Evolutionary conservation across 1,284 basidiomycete genomes (phyloP).

Genomic region (Ceratobasidium sp.): DNA sequence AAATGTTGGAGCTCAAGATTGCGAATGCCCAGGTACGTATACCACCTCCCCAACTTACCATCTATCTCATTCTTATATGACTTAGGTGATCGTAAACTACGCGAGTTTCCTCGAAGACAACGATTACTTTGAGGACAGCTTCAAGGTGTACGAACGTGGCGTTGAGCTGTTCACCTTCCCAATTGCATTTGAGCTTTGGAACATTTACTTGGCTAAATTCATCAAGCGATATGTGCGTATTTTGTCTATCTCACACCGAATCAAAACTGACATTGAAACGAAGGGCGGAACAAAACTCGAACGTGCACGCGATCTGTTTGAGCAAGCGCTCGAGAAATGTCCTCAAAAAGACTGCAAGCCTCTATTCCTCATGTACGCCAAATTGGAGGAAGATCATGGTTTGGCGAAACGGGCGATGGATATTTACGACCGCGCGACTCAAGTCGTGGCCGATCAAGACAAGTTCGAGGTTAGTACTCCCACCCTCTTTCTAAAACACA

Average conservation of each 20-base stretch:
- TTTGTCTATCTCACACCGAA: not conserved
- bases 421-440: constrained; percentile 92
- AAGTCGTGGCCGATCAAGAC: constrained; percentile 85
- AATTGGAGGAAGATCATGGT: constrained; percentile 94
- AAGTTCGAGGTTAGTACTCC: constrained; percentile 81
- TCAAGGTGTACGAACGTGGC: constrained; percentile 98
- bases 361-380: constrained; percentile 93
- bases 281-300: constrained; percentile 94
- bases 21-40: constrained; percentile 86
- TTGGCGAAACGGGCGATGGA: constrained; percentile 96
- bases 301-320: constrained; percentile 94
- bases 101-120: constrained; percentile 97
- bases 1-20: constrained; percentile 95
- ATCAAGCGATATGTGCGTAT: constrained; percentile 89
- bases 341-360: constrained; percentile 95
- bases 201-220: constrained; percentile 97
- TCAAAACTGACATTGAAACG: constrained; percentile 11
- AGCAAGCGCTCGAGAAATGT: constrained; percentile 96
- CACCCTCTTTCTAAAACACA: not conserved
- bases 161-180: constrained; percentile 98
- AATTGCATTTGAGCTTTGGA: constrained; percentile 98
- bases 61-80: no score
- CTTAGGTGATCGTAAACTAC: constrained; percentile 93
- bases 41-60: no score
- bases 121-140: constrained; percentile 97